Conservation (phyloP, 352 stramenopile genomes). For the Pythium monospermum region DNA sequence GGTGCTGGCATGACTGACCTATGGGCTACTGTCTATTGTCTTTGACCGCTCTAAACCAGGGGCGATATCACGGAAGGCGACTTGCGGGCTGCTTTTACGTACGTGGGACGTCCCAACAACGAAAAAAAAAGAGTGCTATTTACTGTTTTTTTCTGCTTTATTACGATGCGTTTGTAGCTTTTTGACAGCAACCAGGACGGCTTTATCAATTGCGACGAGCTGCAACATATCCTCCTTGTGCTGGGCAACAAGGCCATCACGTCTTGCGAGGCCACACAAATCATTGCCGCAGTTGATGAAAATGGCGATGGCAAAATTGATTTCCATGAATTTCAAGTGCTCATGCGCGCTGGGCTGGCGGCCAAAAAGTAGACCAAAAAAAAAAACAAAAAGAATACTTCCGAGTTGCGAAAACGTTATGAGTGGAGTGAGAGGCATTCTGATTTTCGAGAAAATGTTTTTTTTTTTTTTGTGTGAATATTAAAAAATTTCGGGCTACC, state of each 20-base stretch:
- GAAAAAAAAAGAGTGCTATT: background rate
- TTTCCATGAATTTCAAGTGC: conserved; percentile 75
- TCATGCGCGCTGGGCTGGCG: conserved; percentile 34
- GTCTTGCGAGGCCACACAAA: conserved; percentile 38
- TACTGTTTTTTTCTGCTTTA: background rate
- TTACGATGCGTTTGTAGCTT: conserved; percentile 22
- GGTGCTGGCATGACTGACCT: too few species aligned
- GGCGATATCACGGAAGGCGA: conserved; percentile 48
- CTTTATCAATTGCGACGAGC: conserved; percentile 61
- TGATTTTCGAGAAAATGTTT: too few species aligned
- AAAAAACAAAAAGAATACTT: background rate
- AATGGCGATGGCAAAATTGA: conserved; percentile 86
- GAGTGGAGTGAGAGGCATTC: too few species aligned
- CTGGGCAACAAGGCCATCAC: conserved; percentile 50
- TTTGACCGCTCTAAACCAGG: too few species aligned
- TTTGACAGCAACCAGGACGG: conserved; percentile 71
- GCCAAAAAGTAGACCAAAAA: too few species aligned
- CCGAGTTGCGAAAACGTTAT: background rate
- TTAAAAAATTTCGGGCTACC: too few species aligned
- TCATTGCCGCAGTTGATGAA: conserved; percentile 70
- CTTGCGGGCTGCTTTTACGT: conserved; percentile 62
- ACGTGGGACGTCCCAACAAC: background rate
- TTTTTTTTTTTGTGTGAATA: too few species aligned
- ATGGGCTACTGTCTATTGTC: too few species aligned
- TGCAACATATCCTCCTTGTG: conserved; percentile 57